Evolutionary conservation across 257 asterid genomes (phyloP), one percentile per base, ranked within the genome.

Genomic region (Anisodus acutangulus): DNA sequence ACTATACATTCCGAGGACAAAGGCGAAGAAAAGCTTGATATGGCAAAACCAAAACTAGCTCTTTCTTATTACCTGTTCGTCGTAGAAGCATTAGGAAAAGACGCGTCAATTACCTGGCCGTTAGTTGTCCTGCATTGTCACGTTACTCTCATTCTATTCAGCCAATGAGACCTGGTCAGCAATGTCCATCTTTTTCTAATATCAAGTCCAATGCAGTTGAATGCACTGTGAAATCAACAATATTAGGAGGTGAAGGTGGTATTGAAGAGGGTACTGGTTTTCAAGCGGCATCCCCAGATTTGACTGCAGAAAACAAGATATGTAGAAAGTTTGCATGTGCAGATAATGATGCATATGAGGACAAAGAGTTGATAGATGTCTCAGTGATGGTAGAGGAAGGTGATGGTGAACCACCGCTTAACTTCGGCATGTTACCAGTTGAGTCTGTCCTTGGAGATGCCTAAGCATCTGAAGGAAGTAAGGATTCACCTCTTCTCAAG

Each of bases 31-130:
- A 70, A 80, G 64, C 85, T 80, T 79, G 12, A 35, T 51, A 80
- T 71, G 82, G 87, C 66, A 87, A 84, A 74, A 57, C 68, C 57
- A 88, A 80, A 86, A 70, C 57, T 47, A 74, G 54, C 55, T 81
- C 80, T 49, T 67, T 85, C 81, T 41, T 41, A 41, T 41, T 41
- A 6, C 45, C 45, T 41, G 45, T 41, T 41, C 6, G 6, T 41
- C 91, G 95, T 81, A 86, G 97, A 89, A 93, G 97, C 81, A 31
- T 64, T 63, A 88, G 98, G 69, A 92, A 92, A 87, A 92, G 97
- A 80, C 92, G 90, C 49, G 86, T 86, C 83, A 91, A 91, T 84
- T 85, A 85, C 58, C 88, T 92, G 88, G 95, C 87, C 16, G 91
- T 87, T 83, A 11, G 54, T 6, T 51, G 71, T 60, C 76, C 87